Base-by-base conservation (phyloP, 2,329 filamentous ascomycete species). In the Microcyclospora pomicola region DNA sequence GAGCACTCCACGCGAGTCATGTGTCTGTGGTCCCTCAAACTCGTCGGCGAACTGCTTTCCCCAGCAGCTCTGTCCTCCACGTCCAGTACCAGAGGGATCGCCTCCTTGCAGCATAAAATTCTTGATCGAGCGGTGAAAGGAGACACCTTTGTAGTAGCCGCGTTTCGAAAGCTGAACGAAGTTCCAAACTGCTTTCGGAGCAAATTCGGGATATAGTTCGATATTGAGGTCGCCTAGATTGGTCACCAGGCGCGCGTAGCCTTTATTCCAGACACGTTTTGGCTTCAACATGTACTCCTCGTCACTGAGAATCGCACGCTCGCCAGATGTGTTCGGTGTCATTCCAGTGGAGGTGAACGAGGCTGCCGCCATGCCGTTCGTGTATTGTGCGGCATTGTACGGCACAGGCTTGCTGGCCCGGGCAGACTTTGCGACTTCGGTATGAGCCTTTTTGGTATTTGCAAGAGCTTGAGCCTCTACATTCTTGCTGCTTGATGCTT, bases 71-170 rank as follows among this genome's bases (percentile, higher is more conserved):
- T 77, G 67, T 0, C 91, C 91, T n/a, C 91, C 91, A 43, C 84
- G 74, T 1, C 91, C 91, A 0, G 86, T 94, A 1, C 88, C 88
- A 0, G 85, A 84, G 0, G 91, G 91, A 56, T 98, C 91, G 29
- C 91, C 91, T 32, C 88, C 88, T 59, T 98, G 91, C 30, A 98
- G 83, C 91, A 98, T 98, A 58, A 98, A 98, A 50, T 82, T 84
- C 41, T 79, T 79, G 51, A 98, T 95, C 58, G 92, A 95, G 45
- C 91, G 77, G 60, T 98, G 91, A 56, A 98, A 98, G 10, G 72
- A 61, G 2, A 94, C 79, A 46, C 74, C 75, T 36, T 75, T 77
- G 65, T 96, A 98, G 61, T 94, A 95, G 1, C 88, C 88, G 48
- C 81, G 83, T 54, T 94, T 82, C 1, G 86, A 76, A 4, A 98